Percentiles rank a stretch among this genome's conserved stretches.
These are phyloP conservation scores for Tetragonia tetragonoides DNA, from an alignment of 148 eudicot species.

Conservation along the genomic window DNA sequence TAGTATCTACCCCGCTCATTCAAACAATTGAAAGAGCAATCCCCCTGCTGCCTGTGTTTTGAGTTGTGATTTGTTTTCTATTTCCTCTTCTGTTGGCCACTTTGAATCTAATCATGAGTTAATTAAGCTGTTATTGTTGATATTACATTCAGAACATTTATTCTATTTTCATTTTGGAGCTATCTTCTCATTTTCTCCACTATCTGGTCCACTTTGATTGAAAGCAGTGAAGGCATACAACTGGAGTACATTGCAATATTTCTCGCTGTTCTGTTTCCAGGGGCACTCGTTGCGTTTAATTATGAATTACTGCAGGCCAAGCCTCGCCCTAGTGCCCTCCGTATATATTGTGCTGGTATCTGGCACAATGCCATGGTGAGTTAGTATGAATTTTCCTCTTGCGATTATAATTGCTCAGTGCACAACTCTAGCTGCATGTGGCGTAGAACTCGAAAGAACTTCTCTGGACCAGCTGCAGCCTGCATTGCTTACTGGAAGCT, in stretches of 20 bases:
- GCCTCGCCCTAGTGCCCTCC: slow-evolving; percentile 63
- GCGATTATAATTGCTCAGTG: background rate
- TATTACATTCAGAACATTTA: background rate
- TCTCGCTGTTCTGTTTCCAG: slow-evolving; percentile 82
- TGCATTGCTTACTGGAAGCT: slow-evolving; percentile 20
- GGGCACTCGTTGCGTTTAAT: slow-evolving; percentile 87
- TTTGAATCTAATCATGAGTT: background rate
- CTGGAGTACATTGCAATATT: slow-evolving; percentile 81
- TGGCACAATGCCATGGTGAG: slow-evolving; percentile 97
- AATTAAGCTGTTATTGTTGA: background rate
- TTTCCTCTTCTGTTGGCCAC: background rate
- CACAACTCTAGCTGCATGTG: background rate
- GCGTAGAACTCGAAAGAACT: background rate
- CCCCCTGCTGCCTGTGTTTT: background rate
- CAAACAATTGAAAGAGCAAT: background rate
- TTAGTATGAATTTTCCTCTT: slow-evolving; percentile 6
- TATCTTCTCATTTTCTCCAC: slow-evolving; percentile 37
- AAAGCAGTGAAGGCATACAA: slow-evolving; percentile 87
- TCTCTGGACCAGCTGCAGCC: slow-evolving; percentile 6
- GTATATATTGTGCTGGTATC: slow-evolving; percentile 93
- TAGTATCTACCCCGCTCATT: background rate
- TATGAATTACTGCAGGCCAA: slow-evolving; percentile 55
- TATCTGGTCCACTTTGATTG: slow-evolving; percentile 38
- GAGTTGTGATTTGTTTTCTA: background rate
- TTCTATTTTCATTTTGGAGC: slow-evolving; percentile 3